Evolutionary conservation across 169 alveolate species (phyloP).

Genomic region (Plasmodium berghei): DNA sequence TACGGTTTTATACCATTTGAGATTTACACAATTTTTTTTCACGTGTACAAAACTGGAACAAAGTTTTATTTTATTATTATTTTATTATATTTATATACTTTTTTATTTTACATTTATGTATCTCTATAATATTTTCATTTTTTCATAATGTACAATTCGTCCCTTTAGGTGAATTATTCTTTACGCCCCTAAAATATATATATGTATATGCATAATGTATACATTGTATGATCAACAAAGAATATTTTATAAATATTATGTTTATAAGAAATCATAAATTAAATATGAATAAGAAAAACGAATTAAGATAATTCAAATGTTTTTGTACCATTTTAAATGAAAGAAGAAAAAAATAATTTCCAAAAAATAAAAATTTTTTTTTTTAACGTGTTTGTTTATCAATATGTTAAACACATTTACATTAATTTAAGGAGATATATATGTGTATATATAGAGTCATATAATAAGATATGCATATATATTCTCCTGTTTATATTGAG

Average conservation of each 20-base stretch:
- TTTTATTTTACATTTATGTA: not conserved
- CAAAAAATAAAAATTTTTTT: not conserved
- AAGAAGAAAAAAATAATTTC: not conserved
- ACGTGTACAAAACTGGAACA: too few relatives aligned
- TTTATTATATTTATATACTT: not conserved
- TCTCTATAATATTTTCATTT: not conserved
- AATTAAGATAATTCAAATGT: not conserved
- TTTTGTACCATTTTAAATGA: not conserved
- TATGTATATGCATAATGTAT: not conserved
- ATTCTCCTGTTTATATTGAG: not conserved
- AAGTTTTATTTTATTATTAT: not conserved
- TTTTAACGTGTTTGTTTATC: not conserved
- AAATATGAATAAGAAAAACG: too few relatives aligned
- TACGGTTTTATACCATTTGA: too few relatives aligned
- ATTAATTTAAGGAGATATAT: not conserved
- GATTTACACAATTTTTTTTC: too few relatives aligned
- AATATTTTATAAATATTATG: not conserved
- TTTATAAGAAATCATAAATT: not conserved
- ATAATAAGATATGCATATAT: not conserved
- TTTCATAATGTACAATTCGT: slow-evolving; percentile 2
- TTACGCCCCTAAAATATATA: not conserved
- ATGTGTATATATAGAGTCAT: not conserved
- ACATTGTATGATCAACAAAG: too few relatives aligned
- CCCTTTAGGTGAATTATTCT: not conserved
- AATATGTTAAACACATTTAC: not conserved